Conservation (phyloP, 164 flowering plant genomes). For the Magnolia changhungtana region DNA sequence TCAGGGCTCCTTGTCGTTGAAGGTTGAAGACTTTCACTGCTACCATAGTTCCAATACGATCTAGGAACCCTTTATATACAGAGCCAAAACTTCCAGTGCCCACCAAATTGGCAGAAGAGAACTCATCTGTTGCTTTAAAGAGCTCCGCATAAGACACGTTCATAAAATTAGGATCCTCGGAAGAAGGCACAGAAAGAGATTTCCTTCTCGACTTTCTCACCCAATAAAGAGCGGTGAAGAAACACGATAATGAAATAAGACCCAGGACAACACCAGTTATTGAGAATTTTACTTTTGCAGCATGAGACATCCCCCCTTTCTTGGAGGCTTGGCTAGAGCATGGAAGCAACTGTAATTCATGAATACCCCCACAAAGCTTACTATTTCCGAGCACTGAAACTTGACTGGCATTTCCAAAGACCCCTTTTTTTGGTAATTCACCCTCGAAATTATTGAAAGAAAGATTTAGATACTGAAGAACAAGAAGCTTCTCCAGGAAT, state of each 20-base stretch:
- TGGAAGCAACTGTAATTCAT: conserved; percentile 18
- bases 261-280: background rate
- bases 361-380: conserved; percentile 35
- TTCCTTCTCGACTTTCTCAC: too few relatives aligned
- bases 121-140: background rate
- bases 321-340: conserved; percentile 10
- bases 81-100: background rate
- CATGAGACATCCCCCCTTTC: background rate
- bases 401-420: conserved; percentile 26
- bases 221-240: too few relatives aligned
- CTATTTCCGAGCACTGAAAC: conserved; percentile 25
- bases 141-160: background rate
- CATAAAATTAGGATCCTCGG: too few relatives aligned
- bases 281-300: background rate
- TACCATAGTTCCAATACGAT: background rate
- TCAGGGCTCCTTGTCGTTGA: conserved; percentile 3
- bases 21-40: conserved; percentile 12
- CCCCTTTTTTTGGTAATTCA: conserved; percentile 35
- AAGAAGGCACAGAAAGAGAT: too few relatives aligned
- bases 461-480: conserved; percentile 19
- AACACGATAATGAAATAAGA: too few relatives aligned
- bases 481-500: conserved; percentile 8
- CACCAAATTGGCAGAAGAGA: background rate
- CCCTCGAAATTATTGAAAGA: conserved; percentile 40
- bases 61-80: background rate